Evolutionary conservation across 225 moss, liverwort and hornwort genomes (phyloP).

Genomic region (Pseudoscleropodium purum): DNA sequence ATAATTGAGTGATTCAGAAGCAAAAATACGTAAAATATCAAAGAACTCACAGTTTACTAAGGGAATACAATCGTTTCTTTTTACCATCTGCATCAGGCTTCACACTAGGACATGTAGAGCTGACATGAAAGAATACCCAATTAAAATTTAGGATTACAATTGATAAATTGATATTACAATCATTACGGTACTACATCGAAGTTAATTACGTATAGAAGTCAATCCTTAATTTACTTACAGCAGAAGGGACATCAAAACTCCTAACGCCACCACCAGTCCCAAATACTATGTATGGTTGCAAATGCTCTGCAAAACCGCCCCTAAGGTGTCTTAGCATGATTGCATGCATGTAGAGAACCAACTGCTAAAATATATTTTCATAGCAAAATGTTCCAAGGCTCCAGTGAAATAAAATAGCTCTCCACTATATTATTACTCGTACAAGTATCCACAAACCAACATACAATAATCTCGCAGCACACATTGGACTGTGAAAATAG

Average conservation of each 20-base stretch:
- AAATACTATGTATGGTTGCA: background rate
- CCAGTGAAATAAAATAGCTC: background rate
- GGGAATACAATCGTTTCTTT: background rate
- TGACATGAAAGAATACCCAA: background rate
- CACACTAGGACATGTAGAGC: background rate
- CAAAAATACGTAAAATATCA: background rate
- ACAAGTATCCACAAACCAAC: background rate
- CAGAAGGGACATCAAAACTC: background rate
- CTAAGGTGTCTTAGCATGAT: background rate
- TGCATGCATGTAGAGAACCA: background rate
- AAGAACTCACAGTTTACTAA: background rate
- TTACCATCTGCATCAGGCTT: background rate
- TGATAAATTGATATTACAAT: background rate
- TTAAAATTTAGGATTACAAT: background rate
- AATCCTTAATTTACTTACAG: background rate
- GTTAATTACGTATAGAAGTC: background rate
- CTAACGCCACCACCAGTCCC: constrained; percentile 14
- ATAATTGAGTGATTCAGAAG: background rate
- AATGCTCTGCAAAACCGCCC: constrained; percentile 15
- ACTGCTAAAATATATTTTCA: background rate
- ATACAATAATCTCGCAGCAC: background rate
- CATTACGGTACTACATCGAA: background rate
- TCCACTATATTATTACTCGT: background rate
- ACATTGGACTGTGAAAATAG: background rate
- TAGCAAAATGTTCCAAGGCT: background rate